Percentiles rank a stretch among this genome's conserved stretches.
These are phyloP conservation scores for Scopulariopsis brevicaulis DNA, from an alignment of 2,329 filamentous ascomycete species.

Conservation along the genomic window DNA sequence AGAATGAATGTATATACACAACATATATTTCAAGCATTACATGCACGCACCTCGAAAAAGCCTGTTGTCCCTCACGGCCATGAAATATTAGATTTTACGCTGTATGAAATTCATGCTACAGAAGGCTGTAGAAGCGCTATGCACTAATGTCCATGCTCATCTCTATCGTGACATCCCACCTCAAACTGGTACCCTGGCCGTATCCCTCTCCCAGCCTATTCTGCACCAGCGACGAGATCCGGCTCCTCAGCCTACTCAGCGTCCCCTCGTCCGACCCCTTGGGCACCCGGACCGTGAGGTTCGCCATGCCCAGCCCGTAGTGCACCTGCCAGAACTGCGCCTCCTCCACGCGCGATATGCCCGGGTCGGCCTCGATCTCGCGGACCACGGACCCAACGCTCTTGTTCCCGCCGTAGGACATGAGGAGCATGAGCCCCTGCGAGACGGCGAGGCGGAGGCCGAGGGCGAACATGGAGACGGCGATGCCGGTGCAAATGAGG, in stretches of 20 bases:
- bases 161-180: conserved; percentile 91
- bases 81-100: neutral
- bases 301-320: conserved; percentile 93
- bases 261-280: conserved; percentile 57
- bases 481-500: conserved; percentile 68
- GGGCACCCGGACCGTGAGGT: conserved; percentile 65
- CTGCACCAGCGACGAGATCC: conserved; percentile 67
- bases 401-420: conserved; percentile 57
- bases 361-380: conserved; percentile 73
- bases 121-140: neutral
- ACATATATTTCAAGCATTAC: neutral
- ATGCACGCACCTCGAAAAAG: too few relatives aligned
- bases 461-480: conserved; percentile 78
- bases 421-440: conserved; percentile 87
- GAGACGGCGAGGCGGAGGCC: conserved; percentile 75
- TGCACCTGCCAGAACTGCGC: conserved; percentile 98
- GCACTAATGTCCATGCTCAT: conserved; percentile 32
- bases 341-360: conserved; percentile 69
- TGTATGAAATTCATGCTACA: neutral
- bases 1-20: neutral
- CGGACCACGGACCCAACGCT: conserved; percentile 64
- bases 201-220: conserved; percentile 83
- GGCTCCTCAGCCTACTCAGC: conserved; percentile 61
- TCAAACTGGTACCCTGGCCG: conserved; percentile 63
- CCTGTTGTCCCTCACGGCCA: neutral